Base-by-base conservation (phyloP, 2,329 filamentous ascomycete species). In the Cladobotryum protrusum region DNA sequence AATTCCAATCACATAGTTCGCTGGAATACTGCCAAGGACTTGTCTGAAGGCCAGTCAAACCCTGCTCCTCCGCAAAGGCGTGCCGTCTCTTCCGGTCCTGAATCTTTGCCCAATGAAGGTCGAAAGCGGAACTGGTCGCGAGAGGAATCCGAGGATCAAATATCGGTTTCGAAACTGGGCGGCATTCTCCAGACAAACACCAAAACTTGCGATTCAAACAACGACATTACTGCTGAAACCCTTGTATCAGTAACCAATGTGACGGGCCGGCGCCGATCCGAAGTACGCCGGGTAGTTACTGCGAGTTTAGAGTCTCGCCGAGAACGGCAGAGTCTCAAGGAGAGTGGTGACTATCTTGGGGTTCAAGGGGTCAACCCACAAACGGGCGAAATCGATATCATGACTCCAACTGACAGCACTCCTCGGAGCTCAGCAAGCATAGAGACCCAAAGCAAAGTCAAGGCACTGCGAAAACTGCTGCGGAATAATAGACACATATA, bases 301-400 rank as follows among this genome's bases (percentile, higher is more conserved):
- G 61, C 60, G 2, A 72, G 65, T 47, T 59, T 54, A 36, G 61
- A 67, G 41, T 53, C 61, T 35, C 62, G 67, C 2, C 56, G 57
- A 6, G 64, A 69, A 34, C 71, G 78, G 5, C 69, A 69, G 41
- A 71, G 61, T 37, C 66, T 81, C 48, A 77, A 74, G 53, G 71
- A 75, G 48, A 79, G 75, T 48, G 77, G 78, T 4, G 79, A 83
- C 59, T 83, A 74, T 57, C 70, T 83, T 0, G 79, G 78, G 2
- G 75, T 82, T 1, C 77, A 80, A 51, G 79, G 79, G 3, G 68
- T 77, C 47, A 82, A 83, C 57, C 79, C 79, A 0, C 65, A 71
- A 39, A 82, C 80, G 1, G 77, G 80, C 5, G 67, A 74, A 53
- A 71, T 74, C 44, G 74, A 81, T 50, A 62, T 75, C 13, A 64